Base-by-base conservation (phyloP, 352 stramenopile genomes). In the Phytophthora crassamura region DNA sequence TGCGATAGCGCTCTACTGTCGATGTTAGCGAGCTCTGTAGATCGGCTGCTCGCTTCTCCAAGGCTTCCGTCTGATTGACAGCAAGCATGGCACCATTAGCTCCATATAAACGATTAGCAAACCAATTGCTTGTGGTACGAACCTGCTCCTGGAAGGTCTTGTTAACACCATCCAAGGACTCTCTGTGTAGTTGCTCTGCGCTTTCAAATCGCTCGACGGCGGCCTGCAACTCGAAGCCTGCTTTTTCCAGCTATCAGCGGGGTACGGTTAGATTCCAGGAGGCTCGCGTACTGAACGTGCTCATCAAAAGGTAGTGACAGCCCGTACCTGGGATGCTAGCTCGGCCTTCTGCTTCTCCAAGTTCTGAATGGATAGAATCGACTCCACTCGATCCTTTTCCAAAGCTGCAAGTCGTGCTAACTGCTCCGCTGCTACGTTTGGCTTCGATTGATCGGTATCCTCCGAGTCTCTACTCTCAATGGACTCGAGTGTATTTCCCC, bases 331-430 rank as follows among this genome's bases (percentile, higher is more conserved):
- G 20, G 56, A 59, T 18, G 42, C 38, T 7, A 69, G 8, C 33
- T 56, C 46, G n/a, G 33, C 45, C 28, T 45, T 59, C 5, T 68
- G 49, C 35, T 35, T 7, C 59, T 69, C 40, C 41, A 72, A 52
- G 11, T 15, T 60, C 34, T 72, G 50, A 3, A 69, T 64, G 11
- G 25, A 52, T 39, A 60, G 15, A 7, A 69, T 54, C 8, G 47
- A 64, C 30, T 72, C 51, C 51, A 69, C 58, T 60, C 46, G 30
- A 3, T 69, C 64, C 6, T 72, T 64, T 54, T 69, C 59, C 20
- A 72, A 47, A 11, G 48, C 42, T 38, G 33, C 34, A 15, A 72
- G 30, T 16, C 51, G 64, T 20, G 38, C n/a, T 15, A 64, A 22
- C 38, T 68, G 64, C 4, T 72, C 58, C 3, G 15, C 9, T 0